A percentile compares a stretch with the other conserved stretches of the same genome.
phyloP scores from a whole-genome alignment of 2,329 filamentous ascomycete species.

The Xylaria arbuscula region DNA sequence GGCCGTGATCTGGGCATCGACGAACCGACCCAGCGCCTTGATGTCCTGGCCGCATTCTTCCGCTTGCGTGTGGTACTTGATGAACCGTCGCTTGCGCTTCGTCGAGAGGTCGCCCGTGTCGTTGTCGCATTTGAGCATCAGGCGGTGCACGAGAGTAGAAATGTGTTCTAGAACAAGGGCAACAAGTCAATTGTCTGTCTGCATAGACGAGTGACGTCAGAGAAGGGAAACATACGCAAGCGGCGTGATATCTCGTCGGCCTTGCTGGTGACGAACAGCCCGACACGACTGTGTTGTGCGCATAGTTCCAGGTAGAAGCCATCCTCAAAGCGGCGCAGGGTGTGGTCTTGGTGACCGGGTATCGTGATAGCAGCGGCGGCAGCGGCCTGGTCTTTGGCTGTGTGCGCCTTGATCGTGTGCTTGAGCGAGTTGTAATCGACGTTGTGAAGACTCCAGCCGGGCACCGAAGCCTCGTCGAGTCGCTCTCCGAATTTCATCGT shows the following conservation, averaged over 20 bases:
- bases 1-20: constrained; percentile 77
- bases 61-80: constrained; percentile 64
- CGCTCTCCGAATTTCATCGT: constrained; percentile 82
- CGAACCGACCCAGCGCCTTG: constrained; percentile 72
- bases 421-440: constrained; percentile 91
- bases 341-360: constrained; percentile 73
- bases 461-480: constrained; percentile 79
- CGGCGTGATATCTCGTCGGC: constrained; percentile 79
- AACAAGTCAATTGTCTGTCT: constrained; percentile 15
- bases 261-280: constrained; percentile 83
- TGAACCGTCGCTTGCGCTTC: constrained; percentile 63
- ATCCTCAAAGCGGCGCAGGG: constrained; percentile 73
- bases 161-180: constrained; percentile 57
- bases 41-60: constrained; percentile 76
- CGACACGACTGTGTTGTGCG: constrained; percentile 79
- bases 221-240: constrained; percentile 64
- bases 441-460: constrained; percentile 86
- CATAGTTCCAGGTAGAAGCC: constrained; percentile 77
- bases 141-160: constrained; percentile 59
- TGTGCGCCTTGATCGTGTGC: constrained; percentile 83
- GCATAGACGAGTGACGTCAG: not conserved
- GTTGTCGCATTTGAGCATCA: constrained; percentile 58
- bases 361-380: constrained; percentile 69
- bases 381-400: constrained; percentile 74
- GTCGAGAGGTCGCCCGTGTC: constrained; percentile 52